These are phyloP conservation scores for Leucocoprinus birnbaumii DNA, from an alignment of 768 basidiomycete species.

Conservation along the genomic window DNA sequence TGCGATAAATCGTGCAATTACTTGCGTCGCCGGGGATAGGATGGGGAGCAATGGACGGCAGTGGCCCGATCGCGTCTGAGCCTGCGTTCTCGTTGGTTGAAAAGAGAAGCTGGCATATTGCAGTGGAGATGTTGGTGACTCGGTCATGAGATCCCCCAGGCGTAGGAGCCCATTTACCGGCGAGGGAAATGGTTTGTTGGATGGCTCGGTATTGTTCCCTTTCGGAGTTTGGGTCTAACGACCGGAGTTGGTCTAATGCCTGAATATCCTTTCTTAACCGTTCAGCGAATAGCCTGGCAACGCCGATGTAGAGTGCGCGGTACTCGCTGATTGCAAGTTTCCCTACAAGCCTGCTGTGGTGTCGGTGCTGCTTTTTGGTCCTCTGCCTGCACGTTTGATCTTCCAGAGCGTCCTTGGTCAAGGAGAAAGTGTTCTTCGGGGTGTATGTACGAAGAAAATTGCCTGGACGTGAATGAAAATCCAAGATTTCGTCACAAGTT, in stretches of 20 bases:
- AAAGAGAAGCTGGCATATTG: constrained; percentile 54
- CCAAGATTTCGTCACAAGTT: constrained; percentile 44
- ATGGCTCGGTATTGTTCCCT: neutral
- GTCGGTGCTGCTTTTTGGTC: constrained; percentile 16
- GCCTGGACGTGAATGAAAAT: constrained; percentile 13
- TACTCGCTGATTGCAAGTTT: constrained; percentile 45
- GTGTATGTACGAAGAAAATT: constrained; percentile 29
- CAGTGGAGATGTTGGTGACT: constrained; percentile 61
- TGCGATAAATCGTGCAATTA: constrained; percentile 43
- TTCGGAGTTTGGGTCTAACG: constrained; percentile 28
- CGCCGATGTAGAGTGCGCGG: constrained; percentile 60
- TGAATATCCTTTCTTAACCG: constrained; percentile 47
- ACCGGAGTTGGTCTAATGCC: constrained; percentile 28
- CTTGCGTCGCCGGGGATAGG: constrained; percentile 22
- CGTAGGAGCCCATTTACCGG: constrained; percentile 71
- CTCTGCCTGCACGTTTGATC: constrained; percentile 15
- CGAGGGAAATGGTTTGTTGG: constrained; percentile 45
- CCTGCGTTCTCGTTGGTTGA: constrained; percentile 22
- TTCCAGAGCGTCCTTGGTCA: constrained; percentile 15
- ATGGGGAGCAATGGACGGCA: constrained; percentile 1
- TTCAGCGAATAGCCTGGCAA: constrained; percentile 57
- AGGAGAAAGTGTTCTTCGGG: constrained; percentile 10
- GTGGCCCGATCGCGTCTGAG: constrained; percentile 25
- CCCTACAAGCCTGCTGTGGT: constrained; percentile 32
- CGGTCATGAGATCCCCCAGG: constrained; percentile 58